These are phyloP conservation scores for Protomyces macrosporus DNA, from an alignment of 1,139 yeast genomes.

Conservation along the genomic window DNA sequence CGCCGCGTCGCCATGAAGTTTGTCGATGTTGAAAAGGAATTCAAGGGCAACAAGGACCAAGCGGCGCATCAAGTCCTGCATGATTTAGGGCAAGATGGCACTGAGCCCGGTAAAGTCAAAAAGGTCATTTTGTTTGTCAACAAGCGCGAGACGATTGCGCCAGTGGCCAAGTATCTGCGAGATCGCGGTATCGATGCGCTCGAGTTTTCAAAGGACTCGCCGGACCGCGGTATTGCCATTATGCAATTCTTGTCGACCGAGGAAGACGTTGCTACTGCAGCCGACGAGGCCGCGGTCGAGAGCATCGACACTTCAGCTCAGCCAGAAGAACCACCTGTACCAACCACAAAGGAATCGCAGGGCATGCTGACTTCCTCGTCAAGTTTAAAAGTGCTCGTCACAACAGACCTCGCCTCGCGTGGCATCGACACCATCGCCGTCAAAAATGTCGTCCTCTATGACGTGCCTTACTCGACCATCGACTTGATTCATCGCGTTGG, in stretches of 20 bases:
- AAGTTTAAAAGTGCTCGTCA: slow-evolving; percentile 57
- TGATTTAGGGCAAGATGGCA: slow-evolving; percentile 77
- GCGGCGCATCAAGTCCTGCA: slow-evolving; percentile 49
- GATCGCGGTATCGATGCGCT: slow-evolving; percentile 57
- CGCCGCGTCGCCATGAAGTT: slow-evolving; percentile 63
- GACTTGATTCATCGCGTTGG: slow-evolving; percentile 91
- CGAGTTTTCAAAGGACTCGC: slow-evolving; percentile 63
- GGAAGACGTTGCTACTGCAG: slow-evolving; percentile 33
- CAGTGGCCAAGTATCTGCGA: slow-evolving; percentile 52
- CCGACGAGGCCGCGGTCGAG: slow-evolving; percentile 27
- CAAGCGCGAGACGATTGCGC: slow-evolving; percentile 57
- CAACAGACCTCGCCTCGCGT: slow-evolving; percentile 87
- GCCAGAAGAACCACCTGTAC: background rate
- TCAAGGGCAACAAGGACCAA: slow-evolving; percentile 16
- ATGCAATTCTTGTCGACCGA: slow-evolving; percentile 49
- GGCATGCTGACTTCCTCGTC: background rate
- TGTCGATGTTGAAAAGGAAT: slow-evolving; percentile 53
- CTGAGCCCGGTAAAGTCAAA: slow-evolving; percentile 71
- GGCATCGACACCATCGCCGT: slow-evolving; percentile 83
- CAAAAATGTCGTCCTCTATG: slow-evolving; percentile 75
- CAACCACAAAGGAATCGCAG: background rate
- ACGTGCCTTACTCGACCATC: slow-evolving; percentile 75
- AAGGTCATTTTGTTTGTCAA: slow-evolving; percentile 85
- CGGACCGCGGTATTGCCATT: slow-evolving; percentile 54
- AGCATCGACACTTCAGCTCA: slow-evolving; percentile 15